Conservation (phyloP, 2,329 filamentous ascomycete genomes). For the Penicillium capsulatum region DNA sequence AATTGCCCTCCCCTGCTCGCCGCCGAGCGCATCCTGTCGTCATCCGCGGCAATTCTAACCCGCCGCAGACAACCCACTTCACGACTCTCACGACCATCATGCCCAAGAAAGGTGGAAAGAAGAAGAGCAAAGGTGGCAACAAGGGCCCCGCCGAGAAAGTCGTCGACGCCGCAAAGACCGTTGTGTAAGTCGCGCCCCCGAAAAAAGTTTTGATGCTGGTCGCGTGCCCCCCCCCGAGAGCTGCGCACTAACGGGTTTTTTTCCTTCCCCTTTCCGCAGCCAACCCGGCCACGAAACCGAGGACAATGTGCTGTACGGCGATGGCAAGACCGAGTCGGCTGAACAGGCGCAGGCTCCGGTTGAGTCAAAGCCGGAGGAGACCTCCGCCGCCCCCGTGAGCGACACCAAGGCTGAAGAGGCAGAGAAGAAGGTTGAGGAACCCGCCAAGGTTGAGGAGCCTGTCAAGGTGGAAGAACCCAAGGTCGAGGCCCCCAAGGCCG, state of each 20-base stretch:
- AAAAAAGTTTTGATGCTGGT: conserved; percentile 7
- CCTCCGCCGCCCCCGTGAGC: conserved; percentile 9
- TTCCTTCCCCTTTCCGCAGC: conserved; percentile 9
- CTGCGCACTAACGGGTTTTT: conserved; percentile 5
- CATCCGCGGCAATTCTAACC: conserved; percentile 16
- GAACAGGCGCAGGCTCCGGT: conserved; percentile 13
- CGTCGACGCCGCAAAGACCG: conserved; percentile 25
- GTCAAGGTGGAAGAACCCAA: conserved; percentile 7
- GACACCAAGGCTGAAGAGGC: conserved; percentile 10
- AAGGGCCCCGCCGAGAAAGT: conserved; percentile 27
- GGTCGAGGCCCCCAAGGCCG: neutral
- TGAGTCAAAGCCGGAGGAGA: conserved; percentile 14
- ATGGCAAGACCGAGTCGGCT: conserved; percentile 12
- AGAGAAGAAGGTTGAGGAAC: conserved; percentile 13
- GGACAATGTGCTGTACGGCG: conserved; percentile 8
- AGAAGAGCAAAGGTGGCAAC: conserved; percentile 28
- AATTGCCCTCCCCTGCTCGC: neutral
- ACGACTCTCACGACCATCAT: conserved; percentile 23
- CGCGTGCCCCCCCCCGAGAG: conserved; percentile 13
- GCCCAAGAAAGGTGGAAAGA: conserved; percentile 36
- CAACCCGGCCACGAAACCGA: conserved; percentile 21
- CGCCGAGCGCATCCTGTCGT: conserved; percentile 9
- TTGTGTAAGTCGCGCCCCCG: conserved; percentile 29
- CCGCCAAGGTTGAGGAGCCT: conserved; percentile 1
- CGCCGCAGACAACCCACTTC: conserved; percentile 4